Conservation (phyloP, 257 asterid genomes). For the Vinca minor region DNA sequence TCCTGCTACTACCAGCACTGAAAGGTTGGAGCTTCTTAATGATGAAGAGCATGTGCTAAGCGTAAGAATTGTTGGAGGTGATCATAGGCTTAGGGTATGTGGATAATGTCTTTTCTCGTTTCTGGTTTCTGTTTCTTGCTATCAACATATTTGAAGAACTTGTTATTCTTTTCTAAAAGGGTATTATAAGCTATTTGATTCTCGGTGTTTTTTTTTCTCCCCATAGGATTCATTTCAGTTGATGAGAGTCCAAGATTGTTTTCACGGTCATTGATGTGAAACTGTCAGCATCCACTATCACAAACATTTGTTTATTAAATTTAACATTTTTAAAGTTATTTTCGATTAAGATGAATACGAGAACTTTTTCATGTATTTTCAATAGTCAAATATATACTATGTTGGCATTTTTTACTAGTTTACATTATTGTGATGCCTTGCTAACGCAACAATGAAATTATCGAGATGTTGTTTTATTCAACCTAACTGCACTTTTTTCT, state of each 20-base stretch:
- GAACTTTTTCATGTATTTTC: background rate
- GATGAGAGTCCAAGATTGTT: background rate
- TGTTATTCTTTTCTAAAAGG: background rate
- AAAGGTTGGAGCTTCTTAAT: slow-evolving; percentile 74
- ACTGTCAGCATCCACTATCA: background rate
- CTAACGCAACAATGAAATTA: background rate
- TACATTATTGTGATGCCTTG: no score
- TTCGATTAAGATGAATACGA: background rate
- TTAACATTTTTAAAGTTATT: background rate
- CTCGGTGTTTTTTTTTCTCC: background rate
- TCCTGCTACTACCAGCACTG: slow-evolving; percentile 87
- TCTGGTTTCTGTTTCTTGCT: slow-evolving; percentile 2
- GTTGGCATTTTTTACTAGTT: background rate
- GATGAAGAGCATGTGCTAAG: slow-evolving; percentile 67
- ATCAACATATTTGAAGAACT: background rate
- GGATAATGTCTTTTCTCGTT: slow-evolving; percentile 6
- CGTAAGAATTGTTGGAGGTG: slow-evolving; percentile 70
- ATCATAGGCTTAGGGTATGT: slow-evolving; percentile 66
- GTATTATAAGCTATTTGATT: background rate
- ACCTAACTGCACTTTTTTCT: background rate
- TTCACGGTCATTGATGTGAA: background rate
- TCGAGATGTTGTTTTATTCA: background rate
- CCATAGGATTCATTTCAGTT: background rate
- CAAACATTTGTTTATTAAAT: background rate
- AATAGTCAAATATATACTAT: background rate